These are phyloP conservation scores for Amauroascus verrucosus DNA, from an alignment of 2,329 filamentous ascomycete species.

Conservation along the genomic window DNA sequence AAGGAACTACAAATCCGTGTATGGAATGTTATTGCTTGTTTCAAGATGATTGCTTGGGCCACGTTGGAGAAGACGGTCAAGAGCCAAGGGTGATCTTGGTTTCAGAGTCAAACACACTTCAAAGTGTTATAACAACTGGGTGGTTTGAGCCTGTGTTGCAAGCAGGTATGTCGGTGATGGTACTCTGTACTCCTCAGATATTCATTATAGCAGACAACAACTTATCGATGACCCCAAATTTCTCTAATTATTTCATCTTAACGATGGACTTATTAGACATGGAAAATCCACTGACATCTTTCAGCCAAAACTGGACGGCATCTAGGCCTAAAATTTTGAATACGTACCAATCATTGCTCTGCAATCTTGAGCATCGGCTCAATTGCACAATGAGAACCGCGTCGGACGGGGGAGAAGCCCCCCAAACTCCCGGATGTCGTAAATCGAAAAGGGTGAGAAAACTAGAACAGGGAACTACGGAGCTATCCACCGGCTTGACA, in stretches of 20 bases:
- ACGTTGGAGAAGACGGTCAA: too few relatives aligned
- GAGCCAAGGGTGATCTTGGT: too few relatives aligned
- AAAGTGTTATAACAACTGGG: too few relatives aligned
- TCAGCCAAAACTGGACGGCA: neutral
- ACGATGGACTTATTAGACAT: neutral
- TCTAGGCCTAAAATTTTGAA: neutral
- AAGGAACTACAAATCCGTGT: too few relatives aligned
- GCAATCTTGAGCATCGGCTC: neutral
- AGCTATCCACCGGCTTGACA: constrained; percentile 13
- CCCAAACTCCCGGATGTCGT: constrained; percentile 1
- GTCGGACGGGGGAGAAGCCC: neutral
- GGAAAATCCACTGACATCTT: neutral
- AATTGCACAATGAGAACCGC: neutral
- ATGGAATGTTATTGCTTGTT: too few relatives aligned
- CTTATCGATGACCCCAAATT: neutral
- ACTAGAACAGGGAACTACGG: neutral
- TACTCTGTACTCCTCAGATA: too few relatives aligned
- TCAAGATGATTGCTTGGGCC: too few relatives aligned
- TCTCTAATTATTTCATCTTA: neutral
- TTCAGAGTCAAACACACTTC: too few relatives aligned
- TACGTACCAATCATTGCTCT: neutral
- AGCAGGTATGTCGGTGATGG: too few relatives aligned
- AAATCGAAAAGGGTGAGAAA: constrained; percentile 4
- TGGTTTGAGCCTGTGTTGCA: too few relatives aligned
- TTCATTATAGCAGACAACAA: too few relatives aligned